phyloP scores from a whole-genome alignment of 345 rosid genomes.

The Iberis pinnata region DNA sequence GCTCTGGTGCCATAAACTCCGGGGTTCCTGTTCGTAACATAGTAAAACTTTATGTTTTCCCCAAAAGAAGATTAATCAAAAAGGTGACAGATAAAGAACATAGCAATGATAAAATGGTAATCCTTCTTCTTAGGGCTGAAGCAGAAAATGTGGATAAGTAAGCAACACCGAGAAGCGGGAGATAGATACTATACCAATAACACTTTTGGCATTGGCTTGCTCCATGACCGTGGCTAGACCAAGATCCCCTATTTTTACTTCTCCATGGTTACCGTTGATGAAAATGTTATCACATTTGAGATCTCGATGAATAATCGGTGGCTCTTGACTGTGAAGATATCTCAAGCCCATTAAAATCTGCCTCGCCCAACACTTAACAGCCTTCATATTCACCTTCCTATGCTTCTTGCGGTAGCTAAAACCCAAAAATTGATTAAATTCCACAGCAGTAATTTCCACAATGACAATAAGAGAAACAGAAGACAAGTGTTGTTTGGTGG shows the following conservation, averaged over 20 bases:
- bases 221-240: slow-evolving; percentile 91
- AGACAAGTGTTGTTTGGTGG: slow-evolving; percentile 12
- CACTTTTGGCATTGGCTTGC: slow-evolving; percentile 83
- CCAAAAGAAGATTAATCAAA: neutral
- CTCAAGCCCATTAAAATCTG: slow-evolving; percentile 75
- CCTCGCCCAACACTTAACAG: slow-evolving; percentile 84
- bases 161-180: slow-evolving; percentile 18
- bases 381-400: slow-evolving; percentile 72
- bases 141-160: neutral
- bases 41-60: slow-evolving; percentile 7
- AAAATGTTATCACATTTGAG: slow-evolving; percentile 93
- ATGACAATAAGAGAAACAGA: neutral
- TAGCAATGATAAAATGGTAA: neutral
- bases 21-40: slow-evolving; percentile 53
- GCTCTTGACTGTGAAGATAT: slow-evolving; percentile 73
- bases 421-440: slow-evolving; percentile 24
- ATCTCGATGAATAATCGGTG: slow-evolving; percentile 87
- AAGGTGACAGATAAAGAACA: slow-evolving; percentile 12
- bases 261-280: slow-evolving; percentile 91
- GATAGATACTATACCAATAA: slow-evolving; percentile 54
- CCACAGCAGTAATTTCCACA: slow-evolving; percentile 1
- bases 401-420: slow-evolving; percentile 86
- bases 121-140: neutral
- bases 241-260: slow-evolving; percentile 96
- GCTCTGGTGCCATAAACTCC: slow-evolving; percentile 91